A percentile compares a stretch with the other conserved stretches of the same genome.
phyloP scores from a whole-genome alignment of 371 early-diverging fungal species.

The Mortierella sp. region DNA sequence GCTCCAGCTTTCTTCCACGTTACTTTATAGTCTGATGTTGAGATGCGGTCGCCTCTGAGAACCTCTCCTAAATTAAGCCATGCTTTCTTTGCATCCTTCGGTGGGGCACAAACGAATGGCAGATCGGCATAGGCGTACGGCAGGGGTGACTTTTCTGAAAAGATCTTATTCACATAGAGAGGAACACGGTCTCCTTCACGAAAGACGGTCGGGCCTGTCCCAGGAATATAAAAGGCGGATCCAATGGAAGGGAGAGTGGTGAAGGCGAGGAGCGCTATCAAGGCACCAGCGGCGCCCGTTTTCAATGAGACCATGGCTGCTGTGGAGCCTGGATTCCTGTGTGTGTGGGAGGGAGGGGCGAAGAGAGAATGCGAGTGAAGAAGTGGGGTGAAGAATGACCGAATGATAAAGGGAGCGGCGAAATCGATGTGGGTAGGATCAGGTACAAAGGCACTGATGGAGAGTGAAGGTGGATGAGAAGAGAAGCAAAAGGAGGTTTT shows the following conservation, averaged over 20 bases:
- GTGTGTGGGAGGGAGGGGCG: neutral
- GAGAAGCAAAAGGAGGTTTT: neutral
- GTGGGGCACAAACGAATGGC: slow-evolving; percentile 75
- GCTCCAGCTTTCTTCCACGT: neutral
- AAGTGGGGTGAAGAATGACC: too few species aligned
- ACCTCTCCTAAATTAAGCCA: slow-evolving; percentile 82
- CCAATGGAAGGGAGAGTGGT: slow-evolving; percentile 13
- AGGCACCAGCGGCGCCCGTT: slow-evolving; percentile 10
- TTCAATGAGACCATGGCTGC: slow-evolving; percentile 27
- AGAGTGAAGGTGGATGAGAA: neutral
- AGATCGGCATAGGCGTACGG: slow-evolving; percentile 79
- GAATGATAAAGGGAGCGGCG: too few species aligned
- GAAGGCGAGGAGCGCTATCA: slow-evolving; percentile 16
- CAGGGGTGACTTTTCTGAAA: slow-evolving; percentile 62
- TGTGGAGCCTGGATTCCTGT: neutral
- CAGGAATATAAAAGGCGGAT: slow-evolving; percentile 78
- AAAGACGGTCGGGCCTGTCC: slow-evolving; percentile 76
- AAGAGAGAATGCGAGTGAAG: neutral
- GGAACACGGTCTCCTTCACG: slow-evolving; percentile 67
- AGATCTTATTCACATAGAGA: slow-evolving; percentile 70
- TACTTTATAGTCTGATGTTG: slow-evolving; percentile 62
- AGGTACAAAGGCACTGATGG: too few species aligned
- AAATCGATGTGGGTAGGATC: too few species aligned
- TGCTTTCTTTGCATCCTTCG: slow-evolving; percentile 59
- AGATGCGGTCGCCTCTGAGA: slow-evolving; percentile 85